Base-by-base conservation (phyloP, 2,329 filamentous ascomycete species). In the Ilyonectria destructans region DNA sequence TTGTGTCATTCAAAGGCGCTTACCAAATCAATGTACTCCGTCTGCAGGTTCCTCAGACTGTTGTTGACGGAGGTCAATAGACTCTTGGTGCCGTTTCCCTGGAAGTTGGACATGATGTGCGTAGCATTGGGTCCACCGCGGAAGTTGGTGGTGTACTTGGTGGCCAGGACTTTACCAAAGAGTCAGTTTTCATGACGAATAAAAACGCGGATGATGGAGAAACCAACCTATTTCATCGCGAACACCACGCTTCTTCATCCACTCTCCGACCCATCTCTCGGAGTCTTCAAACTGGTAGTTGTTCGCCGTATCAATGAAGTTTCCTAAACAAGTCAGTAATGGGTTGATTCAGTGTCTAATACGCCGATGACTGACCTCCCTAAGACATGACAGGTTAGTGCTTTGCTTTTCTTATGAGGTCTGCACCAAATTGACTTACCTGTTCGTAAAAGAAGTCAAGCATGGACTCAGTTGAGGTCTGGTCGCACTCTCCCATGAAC, bases 251-350 rank as follows among this genome's bases (percentile, higher is more conserved):
- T 86, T 85, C 73, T 85, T 84, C 89, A 92, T 91, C 91, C 91
- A 94, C 72, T 92, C 90, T 40, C 92, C 92, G 64, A 94, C 82
- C 88, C 91, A 91, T 59, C 75, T 79, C 79, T 93, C 91, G 1
- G 88, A 88, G 77, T 92, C 85, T 67, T 83, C 84, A 62, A 84
- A 81, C 72, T 92, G 91, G 80, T 93, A 93, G 78, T 90, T 91
- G 81, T 90, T 92, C 66, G 90, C 76, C 0, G 90, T 93, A 77
- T 94, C 92, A 75, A 94, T 90, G 79, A 94, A 93, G 80, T 94
- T 94, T 26, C 92, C 92, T 65, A 43, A 12, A 21, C 10, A 51
- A 13, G 51, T 68, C 52, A 67, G 58, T 17, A 13, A 21, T 9
- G 8, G 4, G 6, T 10, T 2, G 12, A 6, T 8, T 7, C 29